phyloP scores from a whole-genome alignment of 164 flowering plant species.

The Amborella trichopoda region DNA sequence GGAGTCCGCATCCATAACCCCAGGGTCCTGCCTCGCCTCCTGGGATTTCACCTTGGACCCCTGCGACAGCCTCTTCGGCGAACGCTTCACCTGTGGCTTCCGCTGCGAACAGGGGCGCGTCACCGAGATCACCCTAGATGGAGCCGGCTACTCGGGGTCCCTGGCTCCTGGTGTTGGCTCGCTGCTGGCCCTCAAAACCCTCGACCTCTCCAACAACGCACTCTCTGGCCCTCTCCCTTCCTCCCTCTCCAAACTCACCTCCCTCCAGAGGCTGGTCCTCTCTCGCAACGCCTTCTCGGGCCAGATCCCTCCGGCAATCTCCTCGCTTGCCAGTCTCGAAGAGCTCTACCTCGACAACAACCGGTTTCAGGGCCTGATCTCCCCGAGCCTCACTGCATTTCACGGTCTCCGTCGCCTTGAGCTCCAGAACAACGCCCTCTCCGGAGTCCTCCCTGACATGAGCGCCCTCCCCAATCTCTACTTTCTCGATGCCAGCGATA shows the following conservation, averaged over 20 bases:
- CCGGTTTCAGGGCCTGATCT: slow-evolving; percentile 38
- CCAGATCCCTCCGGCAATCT: slow-evolving; percentile 46
- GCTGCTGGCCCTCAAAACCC: slow-evolving; percentile 48
- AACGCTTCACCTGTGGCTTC: slow-evolving; percentile 82
- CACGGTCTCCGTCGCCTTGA: slow-evolving; percentile 43
- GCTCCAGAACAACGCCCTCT: slow-evolving; percentile 49
- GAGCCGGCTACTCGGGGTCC: slow-evolving; percentile 64
- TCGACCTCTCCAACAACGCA: slow-evolving; percentile 56
- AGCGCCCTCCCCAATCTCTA: slow-evolving; percentile 26
- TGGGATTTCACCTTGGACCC: slow-evolving; percentile 89
- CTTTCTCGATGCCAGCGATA: slow-evolving; percentile 56
- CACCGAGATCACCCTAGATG: slow-evolving; percentile 78
- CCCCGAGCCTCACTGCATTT: slow-evolving; percentile 31
- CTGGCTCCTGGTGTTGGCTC: slow-evolving; percentile 30
- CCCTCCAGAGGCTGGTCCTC: slow-evolving; percentile 44
- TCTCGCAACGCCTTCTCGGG: slow-evolving; percentile 75
- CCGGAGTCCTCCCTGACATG: slow-evolving; percentile 55
- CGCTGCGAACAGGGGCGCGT: slow-evolving; percentile 55
- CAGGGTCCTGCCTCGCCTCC: slow-evolving; percentile 67
- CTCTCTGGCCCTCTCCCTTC: slow-evolving; percentile 50
- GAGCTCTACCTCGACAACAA: slow-evolving; percentile 73
- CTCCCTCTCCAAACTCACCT: slow-evolving; percentile 41
- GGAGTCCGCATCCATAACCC: slow-evolving; percentile 27
- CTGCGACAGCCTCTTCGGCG: slow-evolving; percentile 53
- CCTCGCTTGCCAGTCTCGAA: slow-evolving; percentile 32